Base-by-base conservation (phyloP, 2,329 filamentous ascomycete genomes). In the Neonectria hederae region DNA sequence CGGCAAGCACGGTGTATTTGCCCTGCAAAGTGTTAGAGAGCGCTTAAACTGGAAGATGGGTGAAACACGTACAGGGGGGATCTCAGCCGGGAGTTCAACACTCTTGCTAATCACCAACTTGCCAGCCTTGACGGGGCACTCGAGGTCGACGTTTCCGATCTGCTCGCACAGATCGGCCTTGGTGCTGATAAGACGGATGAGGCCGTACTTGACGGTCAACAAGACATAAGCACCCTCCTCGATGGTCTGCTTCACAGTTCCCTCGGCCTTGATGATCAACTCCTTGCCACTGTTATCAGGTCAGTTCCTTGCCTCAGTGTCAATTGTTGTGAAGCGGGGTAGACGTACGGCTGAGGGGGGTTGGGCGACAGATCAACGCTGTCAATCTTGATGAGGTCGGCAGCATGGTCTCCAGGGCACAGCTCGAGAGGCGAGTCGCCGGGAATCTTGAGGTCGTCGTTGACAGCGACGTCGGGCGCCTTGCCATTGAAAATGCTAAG, bases 181-280 rank as follows among this genome's bases (percentile, higher is more conserved):
- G 69, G 92, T 92, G 79, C 87, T 92, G 79, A 99, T 89, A 69
- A 99, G 87, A 59, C 89, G 92, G 79, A 99, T 97, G 70, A 97
- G 85, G 65, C 95, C 95, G 79, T 97, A 97, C 83, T 97, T 97
- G 81, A 99, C 95, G 70, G 90, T 87, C 43, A 99, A 79, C 52
- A 90, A 84, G 67, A 97, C 91, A 73, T 92, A 93, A 65, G 95
- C 93, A 63, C 93, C 95, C 63, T 93, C 78, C 59, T 89, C 86
- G 69, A 99, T 89, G 55, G 85, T 81, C 75, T 97, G 81, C 71
- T 85, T 86, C 68, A 98, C 86, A n/a, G 83, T 87, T 62, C 95
- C 96, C 32, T 82, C 84, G 51, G 94, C 96, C 69, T 88, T 88
- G 82, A 99, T 97, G 63, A 85, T 83, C 58, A 99, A 89, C 21